Evolutionary conservation across 1,284 basidiomycete species (phyloP).

Genomic region (Entoloma clypeatum): DNA sequence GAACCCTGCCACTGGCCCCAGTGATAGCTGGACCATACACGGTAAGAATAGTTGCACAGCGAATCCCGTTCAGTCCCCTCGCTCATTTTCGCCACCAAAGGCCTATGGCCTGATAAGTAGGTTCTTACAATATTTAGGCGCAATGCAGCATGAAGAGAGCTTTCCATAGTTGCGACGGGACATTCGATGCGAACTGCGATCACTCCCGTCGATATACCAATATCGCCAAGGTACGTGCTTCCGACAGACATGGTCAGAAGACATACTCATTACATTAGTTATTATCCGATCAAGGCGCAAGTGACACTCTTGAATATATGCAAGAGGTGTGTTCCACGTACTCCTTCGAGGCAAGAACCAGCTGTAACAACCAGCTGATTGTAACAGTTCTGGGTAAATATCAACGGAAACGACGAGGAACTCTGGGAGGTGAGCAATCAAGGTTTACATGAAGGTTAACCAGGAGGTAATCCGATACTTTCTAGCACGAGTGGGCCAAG

Average conservation of each 20-base stretch:
- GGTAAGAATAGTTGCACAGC: conserved; percentile 44
- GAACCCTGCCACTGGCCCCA: conserved; percentile 59
- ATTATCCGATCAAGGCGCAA: conserved; percentile 54
- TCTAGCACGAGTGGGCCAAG: conserved; percentile 63
- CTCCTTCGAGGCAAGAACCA: background rate
- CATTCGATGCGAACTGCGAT: conserved; percentile 63
- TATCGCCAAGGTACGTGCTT: conserved; percentile 44
- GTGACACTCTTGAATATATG: conserved; percentile 65
- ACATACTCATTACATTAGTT: conserved; percentile 37
- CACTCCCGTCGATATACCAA: conserved; percentile 55
- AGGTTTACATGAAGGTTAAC: conserved; percentile 1
- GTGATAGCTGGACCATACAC: conserved; percentile 72
- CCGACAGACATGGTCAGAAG: background rate
- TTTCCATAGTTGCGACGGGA: conserved; percentile 59
- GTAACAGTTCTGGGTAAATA: conserved; percentile 59
- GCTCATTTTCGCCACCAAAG: conserved; percentile 35
- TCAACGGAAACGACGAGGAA: conserved; percentile 54
- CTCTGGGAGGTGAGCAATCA: conserved; percentile 61
- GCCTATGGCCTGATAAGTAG: conserved; percentile 70
- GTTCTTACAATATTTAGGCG: conserved; percentile 18
- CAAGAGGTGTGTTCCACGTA: conserved; percentile 37
- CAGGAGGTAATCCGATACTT: background rate
- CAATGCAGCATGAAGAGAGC: conserved; percentile 6
- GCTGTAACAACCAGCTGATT: background rate
- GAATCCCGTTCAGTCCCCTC: background rate